phyloP scores from a whole-genome alignment of 2,329 filamentous ascomycete genomes.

The Penicillium fuscoglaucum region DNA sequence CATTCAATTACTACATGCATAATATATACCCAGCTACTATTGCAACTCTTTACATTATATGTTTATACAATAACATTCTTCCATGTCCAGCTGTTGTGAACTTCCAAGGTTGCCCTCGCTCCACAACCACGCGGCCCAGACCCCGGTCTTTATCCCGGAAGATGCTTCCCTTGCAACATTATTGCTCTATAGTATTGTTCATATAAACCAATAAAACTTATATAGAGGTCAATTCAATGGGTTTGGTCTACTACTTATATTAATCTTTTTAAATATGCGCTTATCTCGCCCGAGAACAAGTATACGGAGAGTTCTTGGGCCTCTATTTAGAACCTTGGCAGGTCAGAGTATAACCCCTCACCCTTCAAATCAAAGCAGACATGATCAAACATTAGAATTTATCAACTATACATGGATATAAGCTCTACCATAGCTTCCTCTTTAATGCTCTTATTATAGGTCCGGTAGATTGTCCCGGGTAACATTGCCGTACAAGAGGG shows the following conservation, averaged over 20 bases:
- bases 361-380: neutral
- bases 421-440: neutral
- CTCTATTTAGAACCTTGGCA: neutral
- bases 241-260: neutral
- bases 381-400: neutral
- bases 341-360: slow-evolving; percentile 5
- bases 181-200: neutral
- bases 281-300: neutral
- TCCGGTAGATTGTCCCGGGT: neutral
- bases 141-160: slow-evolving; percentile 8
- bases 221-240: neutral
- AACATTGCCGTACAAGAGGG: neutral
- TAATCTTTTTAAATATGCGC: neutral
- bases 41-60: neutral
- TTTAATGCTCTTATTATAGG: neutral
- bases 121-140: slow-evolving; percentile 13
- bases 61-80: neutral
- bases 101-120: slow-evolving; percentile 2
- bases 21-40: neutral
- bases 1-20: neutral
- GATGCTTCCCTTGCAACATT: neutral
- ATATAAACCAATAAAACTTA: neutral
- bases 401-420: neutral
- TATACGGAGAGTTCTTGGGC: neutral
- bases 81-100: neutral